Evolutionary conservation across 2,329 filamentous ascomycete species (phyloP).

Genomic region (Aspergillus ochraceoroseus): DNA sequence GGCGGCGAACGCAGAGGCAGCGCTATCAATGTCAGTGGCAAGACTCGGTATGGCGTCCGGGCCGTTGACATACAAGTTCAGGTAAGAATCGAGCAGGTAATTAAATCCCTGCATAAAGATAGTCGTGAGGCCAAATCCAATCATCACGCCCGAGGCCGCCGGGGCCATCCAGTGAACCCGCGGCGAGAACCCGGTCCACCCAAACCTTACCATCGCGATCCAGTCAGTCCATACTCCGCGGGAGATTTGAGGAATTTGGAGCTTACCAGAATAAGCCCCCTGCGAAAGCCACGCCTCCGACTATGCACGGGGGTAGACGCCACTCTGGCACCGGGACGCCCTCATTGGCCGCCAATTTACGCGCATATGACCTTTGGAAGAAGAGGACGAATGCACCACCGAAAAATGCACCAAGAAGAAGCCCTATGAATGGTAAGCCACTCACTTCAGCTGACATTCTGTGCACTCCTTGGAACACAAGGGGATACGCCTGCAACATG

Average conservation of each 20-base stretch:
- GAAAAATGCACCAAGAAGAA: conserved; percentile 31
- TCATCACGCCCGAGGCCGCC: conserved; percentile 31
- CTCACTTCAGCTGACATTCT: conserved; percentile 9
- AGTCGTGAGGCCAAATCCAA: conserved; percentile 32
- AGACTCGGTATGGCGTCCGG: too few species aligned
- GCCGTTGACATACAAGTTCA: conserved; percentile 40
- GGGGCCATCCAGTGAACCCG: conserved; percentile 36
- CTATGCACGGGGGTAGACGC: conserved; percentile 30
- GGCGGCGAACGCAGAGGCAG: conserved; percentile 22
- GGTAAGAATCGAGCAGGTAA: conserved; percentile 40
- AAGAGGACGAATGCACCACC: conserved; percentile 27
- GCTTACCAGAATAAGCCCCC: conserved; percentile 37
- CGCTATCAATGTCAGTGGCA: too few species aligned
- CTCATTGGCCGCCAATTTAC: conserved; percentile 30
- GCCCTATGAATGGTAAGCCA: conserved; percentile 14
- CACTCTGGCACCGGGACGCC: conserved; percentile 33
- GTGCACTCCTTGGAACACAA: conserved; percentile 21
- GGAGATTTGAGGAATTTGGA: neutral
- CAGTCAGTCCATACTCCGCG: neutral
- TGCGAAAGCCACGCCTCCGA: conserved; percentile 33
- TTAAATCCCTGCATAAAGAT: conserved; percentile 37
- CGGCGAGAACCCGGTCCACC: conserved; percentile 34
- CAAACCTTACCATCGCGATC: conserved; percentile 25
- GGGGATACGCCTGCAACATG: conserved; percentile 28
- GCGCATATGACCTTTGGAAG: conserved; percentile 26